Conservation (phyloP, 371 early-diverging fungal genomes). For the Choanephora cucurbitarum region DNA sequence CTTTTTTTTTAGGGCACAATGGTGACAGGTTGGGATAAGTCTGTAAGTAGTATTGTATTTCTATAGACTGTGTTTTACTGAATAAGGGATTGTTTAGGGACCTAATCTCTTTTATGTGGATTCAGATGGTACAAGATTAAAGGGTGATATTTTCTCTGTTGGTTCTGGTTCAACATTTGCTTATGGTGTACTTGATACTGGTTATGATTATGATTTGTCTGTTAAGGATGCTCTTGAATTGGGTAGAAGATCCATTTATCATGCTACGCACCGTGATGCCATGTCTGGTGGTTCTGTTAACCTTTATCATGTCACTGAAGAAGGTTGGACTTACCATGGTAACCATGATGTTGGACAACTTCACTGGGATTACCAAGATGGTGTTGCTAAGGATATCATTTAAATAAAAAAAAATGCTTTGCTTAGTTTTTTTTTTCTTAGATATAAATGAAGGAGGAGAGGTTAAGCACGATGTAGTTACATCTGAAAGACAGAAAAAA, state of each 20-base stretch:
- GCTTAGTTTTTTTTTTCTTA: too few species aligned
- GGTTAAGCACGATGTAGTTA: too few species aligned
- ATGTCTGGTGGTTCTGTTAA: constrained; percentile 98
- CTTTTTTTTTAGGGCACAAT: constrained; percentile 86
- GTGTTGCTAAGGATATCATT: constrained; percentile 32
- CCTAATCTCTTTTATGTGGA: constrained; percentile 99
- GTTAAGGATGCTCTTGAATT: constrained; percentile 96
- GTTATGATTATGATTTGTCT: constrained; percentile 88
- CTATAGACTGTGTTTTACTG: too few species aligned
- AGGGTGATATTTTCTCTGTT: constrained; percentile 95
- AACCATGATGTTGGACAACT: constrained; percentile 87
- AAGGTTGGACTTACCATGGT: constrained; percentile 92
- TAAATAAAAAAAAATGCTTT: constrained; percentile 9
- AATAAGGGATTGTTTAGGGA: constrained; percentile 66
- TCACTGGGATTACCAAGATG: constrained; percentile 78
- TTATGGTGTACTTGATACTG: constrained; percentile 95
- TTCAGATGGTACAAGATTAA: constrained; percentile 93
- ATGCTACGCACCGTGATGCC: constrained; percentile 99
- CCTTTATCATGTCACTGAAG: constrained; percentile 90
- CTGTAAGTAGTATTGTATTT: too few species aligned
- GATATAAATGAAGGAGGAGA: too few species aligned
- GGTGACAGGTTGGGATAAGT: constrained; percentile 99
- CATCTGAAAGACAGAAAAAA: too few species aligned
- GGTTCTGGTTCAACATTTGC: constrained; percentile 99
- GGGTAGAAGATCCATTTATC: constrained; percentile 96